phyloP scores from a whole-genome alignment of 176 grass and related monocot genomes.

The Ampelocalamus luodianensis region DNA sequence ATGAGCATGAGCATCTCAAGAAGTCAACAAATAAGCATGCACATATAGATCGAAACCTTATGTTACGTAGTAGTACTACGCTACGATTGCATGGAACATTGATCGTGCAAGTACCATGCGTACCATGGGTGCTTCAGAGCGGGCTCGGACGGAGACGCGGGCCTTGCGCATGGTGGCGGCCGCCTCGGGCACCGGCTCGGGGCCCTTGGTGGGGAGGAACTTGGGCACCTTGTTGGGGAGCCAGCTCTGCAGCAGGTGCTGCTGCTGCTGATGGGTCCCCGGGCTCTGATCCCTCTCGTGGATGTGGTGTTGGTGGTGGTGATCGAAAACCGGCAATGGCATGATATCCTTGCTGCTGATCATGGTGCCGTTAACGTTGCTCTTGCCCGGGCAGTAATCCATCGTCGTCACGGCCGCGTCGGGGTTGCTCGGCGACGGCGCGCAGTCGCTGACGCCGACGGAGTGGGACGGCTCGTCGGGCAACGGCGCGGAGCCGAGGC shows the following conservation, averaged over 20 bases:
- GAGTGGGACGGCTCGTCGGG: conserved; percentile 47
- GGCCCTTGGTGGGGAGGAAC: conserved; percentile 50
- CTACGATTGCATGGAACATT: neutral
- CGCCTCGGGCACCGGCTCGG: conserved; percentile 61
- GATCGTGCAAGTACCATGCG: no score
- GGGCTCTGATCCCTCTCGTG: conserved; percentile 29
- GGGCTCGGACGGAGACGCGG: conserved; percentile 80
- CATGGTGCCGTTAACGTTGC: neutral
- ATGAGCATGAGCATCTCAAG: neutral
- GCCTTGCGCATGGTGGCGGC: conserved; percentile 88
- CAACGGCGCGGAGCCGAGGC: conserved; percentile 36
- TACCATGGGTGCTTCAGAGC: conserved; percentile 85
- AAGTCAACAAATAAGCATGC: neutral
- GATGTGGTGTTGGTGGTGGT: conserved; percentile 12
- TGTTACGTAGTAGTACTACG: neutral
- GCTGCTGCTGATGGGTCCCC: conserved; percentile 28
- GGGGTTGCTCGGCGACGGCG: conserved; percentile 43
- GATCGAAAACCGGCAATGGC: conserved; percentile 49
- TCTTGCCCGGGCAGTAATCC: conserved; percentile 9
- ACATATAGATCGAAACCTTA: neutral
- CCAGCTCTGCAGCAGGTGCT: conserved; percentile 45
- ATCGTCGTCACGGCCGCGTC: neutral
- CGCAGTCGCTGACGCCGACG: conserved; percentile 6
- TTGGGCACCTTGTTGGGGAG: conserved; percentile 46
- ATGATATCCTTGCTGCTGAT: conserved; percentile 27